Percentiles rank a stretch among this genome's conserved stretches.
Evolutionary conservation across 345 rosid species (phyloP).

Genomic region (Hevea brasiliensis): DNA sequence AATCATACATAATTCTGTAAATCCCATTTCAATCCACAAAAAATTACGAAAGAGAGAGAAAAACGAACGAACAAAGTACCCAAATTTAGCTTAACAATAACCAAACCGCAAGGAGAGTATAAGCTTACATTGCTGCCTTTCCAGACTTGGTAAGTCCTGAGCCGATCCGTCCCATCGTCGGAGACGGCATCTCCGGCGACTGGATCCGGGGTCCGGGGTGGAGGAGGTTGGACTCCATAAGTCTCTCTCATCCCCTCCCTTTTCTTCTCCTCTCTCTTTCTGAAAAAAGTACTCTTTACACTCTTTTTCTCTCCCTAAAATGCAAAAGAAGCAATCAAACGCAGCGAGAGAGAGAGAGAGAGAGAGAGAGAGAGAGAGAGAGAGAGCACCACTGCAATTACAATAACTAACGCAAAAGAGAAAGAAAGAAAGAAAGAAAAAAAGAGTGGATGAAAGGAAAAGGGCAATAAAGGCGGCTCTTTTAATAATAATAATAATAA

Average conservation of each 20-base stretch:
- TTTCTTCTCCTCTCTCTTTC: background rate
- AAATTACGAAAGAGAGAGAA: background rate
- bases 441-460: background rate
- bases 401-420: background rate
- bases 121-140: conserved; percentile 87
- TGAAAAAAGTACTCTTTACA: background rate
- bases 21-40: background rate
- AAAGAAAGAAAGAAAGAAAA: background rate
- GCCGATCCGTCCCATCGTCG: conserved; percentile 41
- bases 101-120: conserved; percentile 6
- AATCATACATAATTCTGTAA: background rate
- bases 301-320: background rate
- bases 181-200: conserved; percentile 10
- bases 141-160: conserved; percentile 81
- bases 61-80: no score
- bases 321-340: background rate
- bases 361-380: background rate
- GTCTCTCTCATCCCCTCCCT: conserved; percentile 12
- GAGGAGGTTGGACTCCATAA: conserved; percentile 27
- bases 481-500: background rate
- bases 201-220: conserved; percentile 16
- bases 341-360: background rate
- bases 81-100: no score
- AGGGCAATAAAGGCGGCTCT: conserved; percentile 21
- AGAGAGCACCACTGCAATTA: background rate